A percentile compares a stretch with the other conserved stretches of the same genome.
Conservation (phyloP, 1,139 yeast genomes). For the Blastobotrys aristatus region DNA sequence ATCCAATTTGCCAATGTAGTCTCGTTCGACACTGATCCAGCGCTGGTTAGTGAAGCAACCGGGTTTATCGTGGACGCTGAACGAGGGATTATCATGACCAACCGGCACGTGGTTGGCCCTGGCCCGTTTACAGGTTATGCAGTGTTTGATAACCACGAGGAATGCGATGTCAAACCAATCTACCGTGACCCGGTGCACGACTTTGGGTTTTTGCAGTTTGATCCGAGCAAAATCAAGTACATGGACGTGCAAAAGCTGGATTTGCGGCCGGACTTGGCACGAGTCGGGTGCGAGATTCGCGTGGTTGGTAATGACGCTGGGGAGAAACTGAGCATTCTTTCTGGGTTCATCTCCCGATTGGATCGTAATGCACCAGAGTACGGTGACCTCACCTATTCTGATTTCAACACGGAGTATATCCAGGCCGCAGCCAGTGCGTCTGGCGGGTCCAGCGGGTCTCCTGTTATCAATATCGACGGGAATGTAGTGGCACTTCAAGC, state of each 20-base stretch:
- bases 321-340: slow-evolving; percentile 79
- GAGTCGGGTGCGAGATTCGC: slow-evolving; percentile 85
- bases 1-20: slow-evolving; percentile 85
- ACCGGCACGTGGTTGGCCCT: slow-evolving; percentile 92
- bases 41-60: slow-evolving; percentile 84
- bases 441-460: slow-evolving; percentile 95
- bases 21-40: slow-evolving; percentile 79
- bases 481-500: slow-evolving; percentile 89
- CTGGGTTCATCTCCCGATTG: slow-evolving; percentile 84
- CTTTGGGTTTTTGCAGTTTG: slow-evolving; percentile 80
- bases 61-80: slow-evolving; percentile 90
- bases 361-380: slow-evolving; percentile 96
- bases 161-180: slow-evolving; percentile 72
- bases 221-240: slow-evolving; percentile 66
- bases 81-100: slow-evolving; percentile 78
- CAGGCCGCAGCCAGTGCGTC: slow-evolving; percentile 97
- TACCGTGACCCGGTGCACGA: slow-evolving; percentile 63
- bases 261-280: slow-evolving; percentile 75
- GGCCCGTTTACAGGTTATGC: slow-evolving; percentile 92
- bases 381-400: slow-evolving; percentile 85
- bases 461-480: slow-evolving; percentile 86
- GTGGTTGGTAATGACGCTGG: slow-evolving; percentile 98
- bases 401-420: slow-evolving; percentile 91
- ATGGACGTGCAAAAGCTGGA: slow-evolving; percentile 64
- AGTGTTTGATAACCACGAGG: slow-evolving; percentile 92